Conservation (phyloP, 73 alveolate genomes). For the Paramecium caudatum region DNA sequence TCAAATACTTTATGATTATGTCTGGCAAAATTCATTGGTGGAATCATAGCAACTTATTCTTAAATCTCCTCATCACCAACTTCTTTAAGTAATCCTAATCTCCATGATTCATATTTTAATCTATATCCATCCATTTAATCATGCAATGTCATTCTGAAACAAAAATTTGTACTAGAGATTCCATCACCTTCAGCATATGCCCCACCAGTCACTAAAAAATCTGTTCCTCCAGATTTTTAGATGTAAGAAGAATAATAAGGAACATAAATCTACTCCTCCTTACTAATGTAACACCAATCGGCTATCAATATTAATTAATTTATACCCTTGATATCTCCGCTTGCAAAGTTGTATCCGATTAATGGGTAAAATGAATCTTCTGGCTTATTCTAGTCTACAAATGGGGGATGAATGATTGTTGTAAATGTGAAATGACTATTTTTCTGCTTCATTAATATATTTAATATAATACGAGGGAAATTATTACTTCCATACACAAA, state of each 20-base stretch:
- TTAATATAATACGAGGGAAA: background rate
- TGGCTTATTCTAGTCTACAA: background rate
- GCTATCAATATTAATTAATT: background rate
- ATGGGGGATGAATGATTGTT: slow-evolving; percentile 29
- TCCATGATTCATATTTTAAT: slow-evolving; percentile 16
- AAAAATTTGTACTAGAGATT: background rate
- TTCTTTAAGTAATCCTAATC: background rate
- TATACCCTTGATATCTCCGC: slow-evolving; percentile 2
- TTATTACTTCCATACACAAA: no score
- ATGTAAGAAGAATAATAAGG: slow-evolving; percentile 8
- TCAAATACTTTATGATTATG: slow-evolving; percentile 62
- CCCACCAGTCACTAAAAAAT: slow-evolving; percentile 30
- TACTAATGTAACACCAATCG: background rate
- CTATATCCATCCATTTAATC: slow-evolving; percentile 50
- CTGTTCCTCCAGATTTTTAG: slow-evolving; percentile 22
- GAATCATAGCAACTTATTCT: slow-evolving; percentile 2
- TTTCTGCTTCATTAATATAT: background rate
- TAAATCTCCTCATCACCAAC: slow-evolving; percentile 25
- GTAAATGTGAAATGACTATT: slow-evolving; percentile 26
- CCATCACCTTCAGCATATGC: background rate
- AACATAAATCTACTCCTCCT: background rate
- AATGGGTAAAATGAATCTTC: slow-evolving; percentile 42
- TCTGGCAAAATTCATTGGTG: slow-evolving; percentile 33
- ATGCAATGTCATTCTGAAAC: background rate
- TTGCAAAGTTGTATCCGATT: background rate